A percentile compares a stretch with the other conserved stretches of the same genome.
phyloP scores from a whole-genome alignment of 1,284 basidiomycete species.

The Peniophora sp. region DNA sequence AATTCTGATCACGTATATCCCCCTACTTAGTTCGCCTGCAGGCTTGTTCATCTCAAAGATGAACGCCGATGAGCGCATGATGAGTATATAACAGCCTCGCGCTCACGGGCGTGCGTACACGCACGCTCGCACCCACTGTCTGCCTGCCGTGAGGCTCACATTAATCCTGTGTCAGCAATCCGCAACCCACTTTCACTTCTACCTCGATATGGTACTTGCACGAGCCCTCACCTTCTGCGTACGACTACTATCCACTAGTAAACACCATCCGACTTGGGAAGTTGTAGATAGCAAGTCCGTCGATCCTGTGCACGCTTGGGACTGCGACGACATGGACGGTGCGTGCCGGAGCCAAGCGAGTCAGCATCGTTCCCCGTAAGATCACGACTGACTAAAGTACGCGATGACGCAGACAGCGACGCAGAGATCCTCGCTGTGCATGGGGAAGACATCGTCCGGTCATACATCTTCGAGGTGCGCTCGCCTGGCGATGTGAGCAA shows the following conservation, averaged over 20 bases:
- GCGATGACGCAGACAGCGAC: conserved; percentile 22
- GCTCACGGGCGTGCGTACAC: too few relatives aligned
- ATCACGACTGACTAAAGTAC: conserved; percentile 1
- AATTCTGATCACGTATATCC: too few relatives aligned
- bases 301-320: conserved; percentile 55
- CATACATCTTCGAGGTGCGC: conserved; percentile 54
- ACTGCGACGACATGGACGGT: conserved; percentile 48
- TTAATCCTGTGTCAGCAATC: conserved; percentile 2
- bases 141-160: conserved; percentile 7
- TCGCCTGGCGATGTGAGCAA: conserved; percentile 32
- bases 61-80: too few relatives aligned
- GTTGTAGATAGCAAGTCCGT: conserved; percentile 60
- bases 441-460: conserved; percentile 43
- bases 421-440: conserved; percentile 48
- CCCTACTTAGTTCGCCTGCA: too few relatives aligned
- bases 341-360: conserved; percentile 12
- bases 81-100: too few relatives aligned
- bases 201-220: conserved; percentile 11
- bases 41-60: too few relatives aligned
- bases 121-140: too few relatives aligned
- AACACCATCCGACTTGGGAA: conserved; percentile 43
- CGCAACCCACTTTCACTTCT: conserved; percentile 10
- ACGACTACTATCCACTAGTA: conserved; percentile 2
- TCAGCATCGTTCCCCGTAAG: conserved; percentile 2
- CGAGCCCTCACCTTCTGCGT: conserved; percentile 10